These are phyloP conservation scores for Protomyces inouyei DNA, from an alignment of 1,139 yeast genomes.

Conservation along the genomic window DNA sequence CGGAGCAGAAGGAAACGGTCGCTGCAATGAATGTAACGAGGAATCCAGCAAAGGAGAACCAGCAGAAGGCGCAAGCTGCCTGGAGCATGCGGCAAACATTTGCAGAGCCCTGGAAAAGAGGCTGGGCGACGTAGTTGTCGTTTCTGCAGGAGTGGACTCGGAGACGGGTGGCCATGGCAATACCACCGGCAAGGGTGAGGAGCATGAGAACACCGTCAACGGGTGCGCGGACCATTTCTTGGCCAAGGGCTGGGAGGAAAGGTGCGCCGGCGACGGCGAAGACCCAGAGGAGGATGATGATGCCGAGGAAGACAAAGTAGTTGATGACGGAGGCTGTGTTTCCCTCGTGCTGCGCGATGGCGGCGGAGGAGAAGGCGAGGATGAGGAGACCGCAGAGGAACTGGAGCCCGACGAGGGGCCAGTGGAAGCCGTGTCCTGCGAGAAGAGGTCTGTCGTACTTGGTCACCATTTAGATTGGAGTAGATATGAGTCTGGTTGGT, in stretches of 20 bases:
- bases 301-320: slow-evolving; percentile 77
- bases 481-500: background rate
- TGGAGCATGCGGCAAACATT: slow-evolving; percentile 95
- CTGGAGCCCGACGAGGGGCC: slow-evolving; percentile 62
- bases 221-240: slow-evolving; percentile 70
- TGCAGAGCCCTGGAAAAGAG: slow-evolving; percentile 64
- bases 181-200: slow-evolving; percentile 90
- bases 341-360: slow-evolving; percentile 59
- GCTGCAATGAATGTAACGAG: slow-evolving; percentile 58
- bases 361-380: slow-evolving; percentile 79
- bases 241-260: slow-evolving; percentile 50
- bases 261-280: slow-evolving; percentile 52
- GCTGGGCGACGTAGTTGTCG: slow-evolving; percentile 61
- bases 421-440: slow-evolving; percentile 27
- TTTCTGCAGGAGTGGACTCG: slow-evolving; percentile 80
- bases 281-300: slow-evolving; percentile 79
- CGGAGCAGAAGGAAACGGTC: slow-evolving; percentile 48
- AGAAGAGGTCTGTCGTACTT: slow-evolving; percentile 27
- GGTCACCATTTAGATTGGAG: slow-evolving; percentile 15
- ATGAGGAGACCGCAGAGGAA: slow-evolving; percentile 69
- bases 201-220: slow-evolving; percentile 84
- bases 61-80: slow-evolving; percentile 84
- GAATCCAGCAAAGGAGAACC: slow-evolving; percentile 74
- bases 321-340: slow-evolving; percentile 72
- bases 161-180: slow-evolving; percentile 87